These are phyloP conservation scores for Cytospora schulzeri DNA, from an alignment of 2,329 filamentous ascomycete genomes.

Conservation along the genomic window DNA sequence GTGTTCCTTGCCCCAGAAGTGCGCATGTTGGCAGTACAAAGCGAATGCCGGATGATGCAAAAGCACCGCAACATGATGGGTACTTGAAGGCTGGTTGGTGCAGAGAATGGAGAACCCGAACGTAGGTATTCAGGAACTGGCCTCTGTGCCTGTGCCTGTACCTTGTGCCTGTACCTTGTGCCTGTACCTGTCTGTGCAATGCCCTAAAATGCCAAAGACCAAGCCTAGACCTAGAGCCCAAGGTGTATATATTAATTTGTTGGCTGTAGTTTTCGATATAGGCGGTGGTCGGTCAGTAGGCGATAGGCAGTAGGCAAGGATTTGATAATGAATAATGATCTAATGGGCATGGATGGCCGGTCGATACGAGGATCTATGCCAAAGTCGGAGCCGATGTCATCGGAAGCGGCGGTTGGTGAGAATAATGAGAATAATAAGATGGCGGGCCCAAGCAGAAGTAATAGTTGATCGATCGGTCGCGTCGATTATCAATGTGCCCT, in stretches of 20 bases:
- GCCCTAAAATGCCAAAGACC: background rate
- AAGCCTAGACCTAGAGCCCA: background rate
- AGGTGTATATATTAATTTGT: background rate
- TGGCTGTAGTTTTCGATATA: background rate
- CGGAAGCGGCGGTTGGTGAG: conserved; percentile 18
- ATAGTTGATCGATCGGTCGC: background rate
- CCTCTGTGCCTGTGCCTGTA: background rate
- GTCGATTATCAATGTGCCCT: conserved; percentile 3
- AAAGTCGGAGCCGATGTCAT: background rate
- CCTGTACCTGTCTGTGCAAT: conserved; percentile 5
- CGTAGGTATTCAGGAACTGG: conserved; percentile 11
- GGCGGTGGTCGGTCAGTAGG: background rate
- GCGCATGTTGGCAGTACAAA: conserved; percentile 17
- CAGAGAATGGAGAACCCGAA: conserved; percentile 4
- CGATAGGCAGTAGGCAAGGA: background rate
- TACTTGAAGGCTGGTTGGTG: conserved; percentile 13
- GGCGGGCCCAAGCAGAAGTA: background rate
- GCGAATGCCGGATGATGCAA: conserved; percentile 15
- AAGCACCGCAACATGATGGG: background rate
- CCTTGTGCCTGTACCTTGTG: background rate
- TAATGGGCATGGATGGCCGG: background rate
- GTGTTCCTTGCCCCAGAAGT: conserved; percentile 15
- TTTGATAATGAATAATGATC: too few relatives aligned
- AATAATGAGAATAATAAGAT: conserved; percentile 7
- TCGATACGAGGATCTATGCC: background rate